phyloP scores from a whole-genome alignment of 441 rosid species.

The Eruca vesicaria region DNA sequence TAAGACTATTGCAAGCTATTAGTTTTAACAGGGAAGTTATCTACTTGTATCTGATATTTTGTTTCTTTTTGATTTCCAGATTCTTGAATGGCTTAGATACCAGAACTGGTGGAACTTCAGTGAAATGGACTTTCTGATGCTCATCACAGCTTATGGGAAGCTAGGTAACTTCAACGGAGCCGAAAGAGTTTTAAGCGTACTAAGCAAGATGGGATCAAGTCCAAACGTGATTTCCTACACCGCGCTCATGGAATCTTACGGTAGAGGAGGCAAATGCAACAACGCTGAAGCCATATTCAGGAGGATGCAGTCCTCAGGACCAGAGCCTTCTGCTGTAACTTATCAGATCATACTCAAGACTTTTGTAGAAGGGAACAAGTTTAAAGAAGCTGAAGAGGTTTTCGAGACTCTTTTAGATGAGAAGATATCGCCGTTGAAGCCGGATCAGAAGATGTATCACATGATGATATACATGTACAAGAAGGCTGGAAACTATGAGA shows the following conservation, averaged over 20 bases:
- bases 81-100: slow-evolving; percentile 88
- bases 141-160: slow-evolving; percentile 91
- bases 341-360: slow-evolving; percentile 87
- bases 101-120: slow-evolving; percentile 90
- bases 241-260: slow-evolving; percentile 95
- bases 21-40: not conserved
- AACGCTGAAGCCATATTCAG: slow-evolving; percentile 93
- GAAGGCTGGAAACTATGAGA: slow-evolving; percentile 81
- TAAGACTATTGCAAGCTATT: not conserved
- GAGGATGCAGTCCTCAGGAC: slow-evolving; percentile 91
- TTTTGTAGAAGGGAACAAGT: slow-evolving; percentile 88
- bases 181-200: slow-evolving; percentile 63
- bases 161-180: slow-evolving; percentile 83
- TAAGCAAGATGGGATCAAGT: slow-evolving; percentile 67
- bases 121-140: slow-evolving; percentile 87
- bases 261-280: slow-evolving; percentile 79
- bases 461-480: slow-evolving; percentile 91
- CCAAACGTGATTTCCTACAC: slow-evolving; percentile 84
- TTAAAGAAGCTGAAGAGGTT: slow-evolving; percentile 81
- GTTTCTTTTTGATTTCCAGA: slow-evolving; percentile 39
- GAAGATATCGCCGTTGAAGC: slow-evolving; percentile 67
- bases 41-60: slow-evolving; percentile 1
- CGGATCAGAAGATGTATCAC: slow-evolving; percentile 95
- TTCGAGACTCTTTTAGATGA: slow-evolving; percentile 71
- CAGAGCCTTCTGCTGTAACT: slow-evolving; percentile 89